Percentiles rank a stretch among this genome's conserved stretches.
Conservation (phyloP, 2,329 filamentous ascomycete species). For the Ophiocordyceps robertsii region DNA sequence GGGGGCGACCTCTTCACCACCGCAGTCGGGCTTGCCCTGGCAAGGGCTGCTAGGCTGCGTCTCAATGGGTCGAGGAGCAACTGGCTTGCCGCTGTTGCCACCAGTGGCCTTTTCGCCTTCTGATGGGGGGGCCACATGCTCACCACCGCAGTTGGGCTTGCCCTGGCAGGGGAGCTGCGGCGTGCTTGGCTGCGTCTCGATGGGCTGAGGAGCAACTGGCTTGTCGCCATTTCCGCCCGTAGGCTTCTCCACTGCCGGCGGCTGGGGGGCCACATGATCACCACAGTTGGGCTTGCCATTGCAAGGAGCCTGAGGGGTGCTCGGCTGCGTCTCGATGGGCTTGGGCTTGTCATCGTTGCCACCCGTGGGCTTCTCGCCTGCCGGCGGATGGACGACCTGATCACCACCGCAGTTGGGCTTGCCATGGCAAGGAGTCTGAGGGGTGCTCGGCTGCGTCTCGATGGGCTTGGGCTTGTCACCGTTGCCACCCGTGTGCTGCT, state of each 20-base stretch:
- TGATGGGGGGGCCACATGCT: neutral
- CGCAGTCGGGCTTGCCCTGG: too few species aligned
- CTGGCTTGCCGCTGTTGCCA: neutral
- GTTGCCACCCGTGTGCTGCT: neutral
- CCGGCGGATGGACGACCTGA: neutral
- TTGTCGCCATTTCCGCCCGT: neutral
- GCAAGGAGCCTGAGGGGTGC: neutral
- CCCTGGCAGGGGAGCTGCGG: neutral
- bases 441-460: neutral
- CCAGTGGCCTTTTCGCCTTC: neutral
- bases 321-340: neutral
- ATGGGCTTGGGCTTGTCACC: too few species aligned
- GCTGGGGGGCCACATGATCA: neutral
- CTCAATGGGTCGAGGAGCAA: too few species aligned
- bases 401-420: neutral
- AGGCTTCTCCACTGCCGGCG: neutral
- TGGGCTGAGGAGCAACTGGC: too few species aligned
- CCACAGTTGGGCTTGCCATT: neutral
- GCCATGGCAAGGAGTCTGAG: neutral
- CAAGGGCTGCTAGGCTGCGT: too few species aligned
- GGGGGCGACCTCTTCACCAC: neutral
- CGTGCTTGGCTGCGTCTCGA: neutral
- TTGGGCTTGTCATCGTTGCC: neutral
- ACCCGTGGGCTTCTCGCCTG: neutral
- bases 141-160: too few species aligned